These are phyloP conservation scores for Fusarium euwallaceae DNA, from an alignment of 2,329 filamentous ascomycete genomes.

Conservation along the genomic window DNA sequence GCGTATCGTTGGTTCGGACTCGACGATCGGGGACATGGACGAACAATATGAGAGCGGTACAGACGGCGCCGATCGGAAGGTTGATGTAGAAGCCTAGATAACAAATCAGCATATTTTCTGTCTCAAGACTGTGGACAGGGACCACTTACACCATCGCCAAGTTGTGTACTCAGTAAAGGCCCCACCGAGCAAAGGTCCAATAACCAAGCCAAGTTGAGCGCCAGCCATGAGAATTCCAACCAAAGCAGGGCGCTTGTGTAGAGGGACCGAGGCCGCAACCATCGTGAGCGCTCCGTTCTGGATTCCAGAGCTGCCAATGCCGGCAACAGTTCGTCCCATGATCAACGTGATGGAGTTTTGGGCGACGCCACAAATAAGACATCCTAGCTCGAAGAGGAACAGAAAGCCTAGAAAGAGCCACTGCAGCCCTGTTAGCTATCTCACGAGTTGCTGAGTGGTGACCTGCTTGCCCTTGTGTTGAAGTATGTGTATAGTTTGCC, in stretches of 20 bases:
- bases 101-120: slow-evolving; percentile 16
- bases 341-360: slow-evolving; percentile 62
- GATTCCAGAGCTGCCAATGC: slow-evolving; percentile 60
- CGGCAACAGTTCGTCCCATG: slow-evolving; percentile 63
- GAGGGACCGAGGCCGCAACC: slow-evolving; percentile 47
- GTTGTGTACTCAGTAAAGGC: slow-evolving; percentile 55
- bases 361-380: slow-evolving; percentile 61
- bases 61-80: slow-evolving; percentile 58
- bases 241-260: slow-evolving; percentile 46
- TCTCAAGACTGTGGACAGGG: background rate
- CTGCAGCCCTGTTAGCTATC: slow-evolving; percentile 17
- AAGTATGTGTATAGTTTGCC: slow-evolving; percentile 63
- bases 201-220: slow-evolving; percentile 59
- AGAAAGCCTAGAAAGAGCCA: slow-evolving; percentile 49
- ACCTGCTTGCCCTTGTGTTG: slow-evolving; percentile 36
- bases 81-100: slow-evolving; percentile 60
- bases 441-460: slow-evolving; percentile 52
- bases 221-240: slow-evolving; percentile 50
- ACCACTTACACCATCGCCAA: slow-evolving; percentile 61
- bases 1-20: slow-evolving; percentile 21
- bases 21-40: slow-evolving; percentile 53
- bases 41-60: slow-evolving; percentile 50
- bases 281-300: slow-evolving; percentile 54
- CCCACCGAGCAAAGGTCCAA: slow-evolving; percentile 63
- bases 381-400: slow-evolving; percentile 56